Conservation (phyloP, 805 yeast genomes). For the Kodamaea restingae region DNA sequence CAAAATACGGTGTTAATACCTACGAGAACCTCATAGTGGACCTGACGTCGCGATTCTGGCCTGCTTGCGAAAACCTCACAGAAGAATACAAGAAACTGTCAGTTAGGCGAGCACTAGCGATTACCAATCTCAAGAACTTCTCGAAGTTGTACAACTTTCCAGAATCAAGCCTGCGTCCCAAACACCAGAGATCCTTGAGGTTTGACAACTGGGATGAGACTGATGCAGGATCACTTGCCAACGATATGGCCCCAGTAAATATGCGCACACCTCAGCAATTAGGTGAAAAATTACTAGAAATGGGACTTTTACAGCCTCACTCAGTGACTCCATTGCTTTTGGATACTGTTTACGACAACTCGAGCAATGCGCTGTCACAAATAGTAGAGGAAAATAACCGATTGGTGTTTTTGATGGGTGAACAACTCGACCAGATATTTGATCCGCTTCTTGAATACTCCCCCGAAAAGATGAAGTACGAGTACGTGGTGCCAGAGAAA, state of each 20-base stretch:
- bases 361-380: slow-evolving; percentile 23
- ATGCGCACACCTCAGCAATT: slow-evolving; percentile 51
- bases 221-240: slow-evolving; percentile 76
- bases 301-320: slow-evolving; percentile 55
- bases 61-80: slow-evolving; percentile 69
- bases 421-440: slow-evolving; percentile 81
- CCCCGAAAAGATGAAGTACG: slow-evolving; percentile 77
- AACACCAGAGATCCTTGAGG: slow-evolving; percentile 10
- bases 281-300: slow-evolving; percentile 51
- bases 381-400: slow-evolving; percentile 66
- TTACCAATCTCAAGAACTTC: slow-evolving; percentile 64
- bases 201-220: slow-evolving; percentile 61
- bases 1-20: slow-evolving; percentile 63
- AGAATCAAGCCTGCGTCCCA: slow-evolving; percentile 6
- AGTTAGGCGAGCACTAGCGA: slow-evolving; percentile 72
- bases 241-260: slow-evolving; percentile 53
- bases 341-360: slow-evolving; percentile 68
- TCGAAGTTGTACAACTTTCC: slow-evolving; percentile 46
- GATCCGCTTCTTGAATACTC: slow-evolving; percentile 89
- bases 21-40: slow-evolving; percentile 56
- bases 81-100: slow-evolving; percentile 47
- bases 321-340: slow-evolving; percentile 51
- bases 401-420: slow-evolving; percentile 73
- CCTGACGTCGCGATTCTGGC: slow-evolving; percentile 64
- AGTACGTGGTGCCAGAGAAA: slow-evolving; percentile 58